Percentiles rank a stretch among this genome's conserved stretches.
Conservation (phyloP, 2,329 filamentous ascomycete species). For the Botrytis sinoallii region DNA sequence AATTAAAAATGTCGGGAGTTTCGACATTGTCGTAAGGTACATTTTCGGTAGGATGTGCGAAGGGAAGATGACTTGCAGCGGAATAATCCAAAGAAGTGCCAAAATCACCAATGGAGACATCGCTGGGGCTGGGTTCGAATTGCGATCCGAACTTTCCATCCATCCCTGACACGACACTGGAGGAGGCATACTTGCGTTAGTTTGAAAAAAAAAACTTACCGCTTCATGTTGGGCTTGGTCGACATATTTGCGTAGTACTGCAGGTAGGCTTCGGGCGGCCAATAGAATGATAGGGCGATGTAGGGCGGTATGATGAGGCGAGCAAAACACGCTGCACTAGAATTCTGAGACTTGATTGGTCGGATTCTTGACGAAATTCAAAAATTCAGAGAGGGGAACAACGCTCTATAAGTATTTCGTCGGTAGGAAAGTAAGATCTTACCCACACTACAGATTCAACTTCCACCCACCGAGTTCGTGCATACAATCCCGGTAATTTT, state of each 20-base stretch:
- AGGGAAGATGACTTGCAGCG: too few species aligned
- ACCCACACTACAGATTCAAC: neutral
- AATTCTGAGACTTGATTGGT: neutral
- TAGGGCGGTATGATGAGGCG: neutral
- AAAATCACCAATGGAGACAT: neutral
- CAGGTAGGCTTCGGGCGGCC: neutral
- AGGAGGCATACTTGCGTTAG: neutral
- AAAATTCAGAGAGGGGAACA: neutral
- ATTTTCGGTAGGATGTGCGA: rapidly evolving
- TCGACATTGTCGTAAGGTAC: neutral
- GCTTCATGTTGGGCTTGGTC: rapidly evolving
- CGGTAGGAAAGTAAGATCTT: neutral
- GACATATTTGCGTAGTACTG: neutral
- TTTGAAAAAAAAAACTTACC: neutral
- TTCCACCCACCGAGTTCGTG: neutral
- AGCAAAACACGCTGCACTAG: neutral
- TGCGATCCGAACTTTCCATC: too few species aligned
- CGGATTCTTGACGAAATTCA: neutral
- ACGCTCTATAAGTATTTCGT: neutral
- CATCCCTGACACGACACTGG: too few species aligned
- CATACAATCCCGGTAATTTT: neutral
- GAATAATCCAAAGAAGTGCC: neutral
- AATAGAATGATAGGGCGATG: neutral
- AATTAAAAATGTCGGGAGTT: neutral
- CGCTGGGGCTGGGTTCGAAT: too few species aligned